phyloP scores from a whole-genome alignment of 2,329 filamentous ascomycete genomes.

The Rhynchosporium secalis region DNA sequence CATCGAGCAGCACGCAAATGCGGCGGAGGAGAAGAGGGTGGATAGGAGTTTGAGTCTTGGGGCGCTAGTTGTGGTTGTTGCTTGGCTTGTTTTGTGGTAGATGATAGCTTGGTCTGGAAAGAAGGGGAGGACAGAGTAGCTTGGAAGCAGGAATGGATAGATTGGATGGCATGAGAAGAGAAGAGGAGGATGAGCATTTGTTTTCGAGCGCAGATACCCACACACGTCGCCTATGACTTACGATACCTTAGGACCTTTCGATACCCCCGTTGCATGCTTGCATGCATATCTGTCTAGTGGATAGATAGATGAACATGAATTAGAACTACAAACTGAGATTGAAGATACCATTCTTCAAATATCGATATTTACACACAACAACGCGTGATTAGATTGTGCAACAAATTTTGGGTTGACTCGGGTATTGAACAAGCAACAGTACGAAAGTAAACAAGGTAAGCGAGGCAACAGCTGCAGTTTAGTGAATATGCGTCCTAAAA shows the following conservation, averaged over 20 bases:
- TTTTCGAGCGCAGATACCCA: conserved; percentile 18
- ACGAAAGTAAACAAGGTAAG: background rate
- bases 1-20: conserved; percentile 28
- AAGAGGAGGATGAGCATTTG: conserved; percentile 9
- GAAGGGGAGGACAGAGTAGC: background rate
- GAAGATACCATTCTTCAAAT: background rate
- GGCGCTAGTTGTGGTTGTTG: conserved; percentile 36
- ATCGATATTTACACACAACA: too few relatives aligned
- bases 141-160: background rate
- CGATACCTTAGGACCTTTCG: conserved; percentile 6
- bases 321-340: background rate
- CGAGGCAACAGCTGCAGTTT: background rate
- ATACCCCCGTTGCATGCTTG: conserved; percentile 11
- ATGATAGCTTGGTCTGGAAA: background rate
- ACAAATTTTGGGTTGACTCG: too few relatives aligned
- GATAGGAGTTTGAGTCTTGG: conserved; percentile 33
- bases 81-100: conserved; percentile 33
- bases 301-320: conserved; percentile 1
- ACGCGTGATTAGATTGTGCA: too few relatives aligned
- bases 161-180: conserved; percentile 6
- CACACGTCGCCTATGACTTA: conserved; percentile 12
- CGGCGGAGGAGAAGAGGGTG: conserved; percentile 17
- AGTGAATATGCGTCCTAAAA: too few relatives aligned
- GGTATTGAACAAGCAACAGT: too few relatives aligned
- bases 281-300: background rate